Evolutionary conservation across 306 rosid genomes (phyloP), one percentile per base, ranked within the genome.

Genomic region (Delonix regia): DNA sequence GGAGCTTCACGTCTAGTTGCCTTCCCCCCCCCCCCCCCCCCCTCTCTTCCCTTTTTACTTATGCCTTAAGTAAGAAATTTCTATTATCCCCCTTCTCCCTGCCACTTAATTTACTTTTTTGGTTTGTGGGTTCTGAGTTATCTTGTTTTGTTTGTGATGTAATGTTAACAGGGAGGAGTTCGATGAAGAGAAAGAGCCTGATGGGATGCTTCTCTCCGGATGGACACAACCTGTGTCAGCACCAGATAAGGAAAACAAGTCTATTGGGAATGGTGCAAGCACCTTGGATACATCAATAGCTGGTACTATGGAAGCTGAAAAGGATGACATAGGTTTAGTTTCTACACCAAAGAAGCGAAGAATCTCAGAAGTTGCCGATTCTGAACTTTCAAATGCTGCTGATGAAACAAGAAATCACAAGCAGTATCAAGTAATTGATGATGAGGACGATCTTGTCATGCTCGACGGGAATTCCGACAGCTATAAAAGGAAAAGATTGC

Each of bases 171-270:
- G 99, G 76, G 98, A 93, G 81, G 99, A 91, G 73, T 96, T 96
- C 70, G 98, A 96, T 38, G 98, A 93, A 83, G 99, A 96, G 88
- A 93, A 96, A 84, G 99, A 96, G 84, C 97, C 99, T 27, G 98
- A 96, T 78, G 97, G 91, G 55, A 87, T 96, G 97, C 87, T 96
- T 80, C 96, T 96, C 66, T 78, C 88, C 41, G 99, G 99, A 80
- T 96, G 97, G 98, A 88, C 85, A 65, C 91, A 83, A 86, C 84
- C 94, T 42, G 82, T 85, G 60, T 56, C 89, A 9, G 78, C 80
- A 74, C 76, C 69, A 68, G 97, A 85, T 16, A 85, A 75, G 62
- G 84, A 86, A 42, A 90, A 77, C 74, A 86, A 89, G 75, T 52
- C 96, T 47, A 66, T 63, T 25, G 83, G 76, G 82, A 90, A 85